phyloP scores from a whole-genome alignment of 129 eudicot genomes.

The Glebionis coronaria region DNA sequence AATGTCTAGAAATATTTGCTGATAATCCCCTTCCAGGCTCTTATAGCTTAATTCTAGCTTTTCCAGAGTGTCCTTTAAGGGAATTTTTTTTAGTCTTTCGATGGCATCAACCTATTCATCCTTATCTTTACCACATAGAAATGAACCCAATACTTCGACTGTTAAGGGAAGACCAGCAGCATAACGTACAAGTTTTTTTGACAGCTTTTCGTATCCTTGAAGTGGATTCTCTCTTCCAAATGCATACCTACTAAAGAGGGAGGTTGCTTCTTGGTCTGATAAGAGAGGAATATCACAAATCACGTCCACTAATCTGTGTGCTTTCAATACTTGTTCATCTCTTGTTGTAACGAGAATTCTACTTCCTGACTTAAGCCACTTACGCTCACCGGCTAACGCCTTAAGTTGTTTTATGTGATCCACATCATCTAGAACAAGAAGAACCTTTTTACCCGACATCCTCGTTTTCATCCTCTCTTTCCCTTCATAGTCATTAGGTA shows the following conservation, averaged over 20 bases:
- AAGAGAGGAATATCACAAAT: slow-evolving; percentile 7
- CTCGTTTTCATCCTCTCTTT: too few species aligned
- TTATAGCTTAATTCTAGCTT: slow-evolving; percentile 11
- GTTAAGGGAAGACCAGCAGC: slow-evolving; percentile 21
- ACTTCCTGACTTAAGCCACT: too few species aligned
- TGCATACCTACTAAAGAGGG: slow-evolving; percentile 17
- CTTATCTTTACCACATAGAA: neutral
- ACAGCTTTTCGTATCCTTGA: slow-evolving; percentile 10
- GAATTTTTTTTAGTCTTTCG: slow-evolving; percentile 10
- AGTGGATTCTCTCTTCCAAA: slow-evolving; percentile 17
- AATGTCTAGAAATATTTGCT: slow-evolving; percentile 9
- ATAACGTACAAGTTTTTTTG: slow-evolving; percentile 1
- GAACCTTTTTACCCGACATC: too few species aligned
- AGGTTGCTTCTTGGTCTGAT: neutral
- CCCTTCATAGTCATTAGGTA: too few species aligned
- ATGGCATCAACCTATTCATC: neutral
- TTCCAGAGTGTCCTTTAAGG: neutral
- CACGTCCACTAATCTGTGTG: too few species aligned
- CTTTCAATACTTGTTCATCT: too few species aligned
- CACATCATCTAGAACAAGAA: too few species aligned
- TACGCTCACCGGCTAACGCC: too few species aligned
- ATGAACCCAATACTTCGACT: slow-evolving; percentile 7
- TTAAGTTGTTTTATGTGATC: too few species aligned
- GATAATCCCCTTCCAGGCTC: neutral
- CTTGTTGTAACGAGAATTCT: too few species aligned